Evolutionary conservation across 257 asterid genomes (phyloP).

Genomic region (Ehretia macrophylla): DNA sequence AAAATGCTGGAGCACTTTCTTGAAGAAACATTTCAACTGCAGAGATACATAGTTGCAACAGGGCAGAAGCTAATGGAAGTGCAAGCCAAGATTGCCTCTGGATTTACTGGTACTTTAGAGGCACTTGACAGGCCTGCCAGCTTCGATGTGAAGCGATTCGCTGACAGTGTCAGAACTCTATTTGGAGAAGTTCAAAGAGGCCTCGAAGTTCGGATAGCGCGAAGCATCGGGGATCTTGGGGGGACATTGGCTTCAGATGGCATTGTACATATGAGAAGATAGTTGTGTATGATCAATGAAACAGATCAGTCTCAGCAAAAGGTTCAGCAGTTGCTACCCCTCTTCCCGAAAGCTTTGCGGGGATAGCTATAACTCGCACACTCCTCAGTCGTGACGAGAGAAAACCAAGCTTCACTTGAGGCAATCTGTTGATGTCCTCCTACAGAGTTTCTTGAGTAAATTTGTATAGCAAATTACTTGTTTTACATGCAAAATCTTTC

Average conservation of each 20-base stretch:
- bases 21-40: constrained; percentile 88
- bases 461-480: no score
- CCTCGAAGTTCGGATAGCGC: constrained; percentile 75
- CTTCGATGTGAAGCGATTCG: constrained; percentile 68
- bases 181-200: constrained; percentile 86
- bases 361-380: no score
- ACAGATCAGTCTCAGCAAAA: no score
- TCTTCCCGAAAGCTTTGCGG: no score
- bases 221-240: constrained; percentile 82
- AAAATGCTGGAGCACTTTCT: constrained; percentile 68
- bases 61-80: constrained; percentile 79
- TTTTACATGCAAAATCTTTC: no score
- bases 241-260: constrained; percentile 86
- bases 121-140: constrained; percentile 52
- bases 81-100: constrained; percentile 64
- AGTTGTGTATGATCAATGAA: constrained; percentile 9
- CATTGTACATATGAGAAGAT: constrained; percentile 52
- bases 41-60: constrained; percentile 81
- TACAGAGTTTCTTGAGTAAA: no score
- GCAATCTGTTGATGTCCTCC: no score
- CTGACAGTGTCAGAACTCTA: constrained; percentile 59
- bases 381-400: no score
- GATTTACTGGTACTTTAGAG: constrained; percentile 37
- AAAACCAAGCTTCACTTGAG: no score
- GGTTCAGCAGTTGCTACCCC: no score